Conservation (phyloP, 2,329 filamentous ascomycete species). For the Fusarium sp. region DNA sequence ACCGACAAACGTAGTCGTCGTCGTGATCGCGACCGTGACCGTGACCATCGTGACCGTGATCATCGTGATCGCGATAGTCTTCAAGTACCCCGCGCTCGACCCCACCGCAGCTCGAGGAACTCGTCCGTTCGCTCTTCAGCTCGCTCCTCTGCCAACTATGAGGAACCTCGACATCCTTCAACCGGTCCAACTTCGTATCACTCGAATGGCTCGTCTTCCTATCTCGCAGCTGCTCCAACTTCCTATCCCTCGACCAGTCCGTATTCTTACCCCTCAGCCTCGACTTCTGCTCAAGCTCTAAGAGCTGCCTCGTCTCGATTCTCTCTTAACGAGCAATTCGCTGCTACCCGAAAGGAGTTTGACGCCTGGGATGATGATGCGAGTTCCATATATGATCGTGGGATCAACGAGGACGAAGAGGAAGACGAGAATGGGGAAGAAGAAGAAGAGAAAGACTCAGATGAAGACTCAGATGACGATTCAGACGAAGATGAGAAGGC, state of each 20-base stretch:
- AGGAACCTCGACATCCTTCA: slow-evolving; percentile 36
- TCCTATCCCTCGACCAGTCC: slow-evolving; percentile 1
- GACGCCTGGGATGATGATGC: slow-evolving; percentile 63
- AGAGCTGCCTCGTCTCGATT: slow-evolving; percentile 58
- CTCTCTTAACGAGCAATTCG: slow-evolving; percentile 63
- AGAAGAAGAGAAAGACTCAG: neutral
- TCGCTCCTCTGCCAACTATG: slow-evolving; percentile 43
- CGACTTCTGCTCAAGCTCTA: slow-evolving; percentile 43
- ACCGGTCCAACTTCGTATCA: neutral
- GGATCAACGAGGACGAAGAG: slow-evolving; percentile 45
- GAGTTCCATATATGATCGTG: slow-evolving; percentile 57
- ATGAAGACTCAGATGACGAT: slow-evolving; percentile 1
- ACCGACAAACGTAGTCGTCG: slow-evolving; percentile 42
- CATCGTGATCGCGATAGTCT: slow-evolving; percentile 41
- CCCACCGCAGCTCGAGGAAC: slow-evolving; percentile 33
- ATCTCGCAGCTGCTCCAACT: neutral
- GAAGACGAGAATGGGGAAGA: slow-evolving; percentile 12
- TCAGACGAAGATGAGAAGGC: slow-evolving; percentile 32
- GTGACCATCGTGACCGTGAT: neutral
- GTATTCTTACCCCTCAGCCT: slow-evolving; percentile 22
- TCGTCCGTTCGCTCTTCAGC: slow-evolving; percentile 46
- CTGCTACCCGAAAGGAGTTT: slow-evolving; percentile 60
- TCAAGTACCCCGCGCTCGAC: slow-evolving; percentile 46
- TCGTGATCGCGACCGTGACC: neutral
- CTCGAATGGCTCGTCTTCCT: neutral